Base-by-base conservation (phyloP, 768 basidiomycete species). In the Boletus subcaerulescens region DNA sequence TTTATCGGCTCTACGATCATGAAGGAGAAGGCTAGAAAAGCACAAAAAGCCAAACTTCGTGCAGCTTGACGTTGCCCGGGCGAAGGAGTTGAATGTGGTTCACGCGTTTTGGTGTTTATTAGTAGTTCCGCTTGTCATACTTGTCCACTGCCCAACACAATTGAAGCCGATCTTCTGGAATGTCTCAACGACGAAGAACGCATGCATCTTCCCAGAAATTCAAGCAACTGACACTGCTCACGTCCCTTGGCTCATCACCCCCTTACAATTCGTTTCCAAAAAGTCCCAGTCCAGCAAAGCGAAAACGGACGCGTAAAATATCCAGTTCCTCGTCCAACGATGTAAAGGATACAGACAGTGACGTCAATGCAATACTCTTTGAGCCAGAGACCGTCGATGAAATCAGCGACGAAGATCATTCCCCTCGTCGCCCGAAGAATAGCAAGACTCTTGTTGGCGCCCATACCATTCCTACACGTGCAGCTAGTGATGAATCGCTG, bases 1-100 rank as follows among this genome's bases (percentile, higher is more conserved):
- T 93, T 97, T 71, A 72, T 96, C n/a, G 90, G 87, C 5, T 76
- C 72, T 11, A 92, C 93, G 5, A 76, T 91, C 52, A 69, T 86
- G 50, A 85, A 84, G 64, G 91, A 93, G 71, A 90, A 86, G 29
- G 73, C 77, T 61, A 89, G 80, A 71, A 83, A 79, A 63, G 81
- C 82, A 17, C 79, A 80, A 60, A 86, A 83, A 65, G 81, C 82
- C n/a, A 78, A 76, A 52, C 63, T 77, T 63, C 79, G 87, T 47
- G 77, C 81, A 31, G 86, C 88, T 7, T 89, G 71, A 79, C 26
- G 24, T 9, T 53, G 29, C 12, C 7, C 18, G 26, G 24, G 24
- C 24, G 24, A 24, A 24, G 24, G 24, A 6, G 31, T 32, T n/a
- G 31, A 32, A 32, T 31, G 18, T 36, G 29, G 9, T 9, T 29